Evolutionary conservation across 306 rosid species (phyloP).

Genomic region (Cicer yamashitae): DNA sequence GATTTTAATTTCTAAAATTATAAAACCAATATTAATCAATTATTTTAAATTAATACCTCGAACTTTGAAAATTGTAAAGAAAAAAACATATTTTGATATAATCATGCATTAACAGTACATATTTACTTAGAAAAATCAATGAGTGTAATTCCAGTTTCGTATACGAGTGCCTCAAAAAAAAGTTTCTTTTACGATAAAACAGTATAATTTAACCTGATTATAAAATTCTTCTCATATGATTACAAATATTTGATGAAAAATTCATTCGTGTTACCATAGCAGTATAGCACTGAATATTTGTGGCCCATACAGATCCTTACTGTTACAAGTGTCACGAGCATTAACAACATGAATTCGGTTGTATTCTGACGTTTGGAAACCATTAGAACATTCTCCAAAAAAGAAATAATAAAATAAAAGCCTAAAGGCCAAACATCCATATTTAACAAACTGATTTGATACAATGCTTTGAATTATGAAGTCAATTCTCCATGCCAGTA

Average conservation of each 20-base stretch:
- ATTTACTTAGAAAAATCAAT: too few species aligned
- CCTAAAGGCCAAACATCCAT: background rate
- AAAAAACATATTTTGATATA: too few species aligned
- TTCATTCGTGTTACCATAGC: background rate
- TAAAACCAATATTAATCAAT: too few species aligned
- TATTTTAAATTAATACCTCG: too few species aligned
- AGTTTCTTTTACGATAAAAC: too few species aligned
- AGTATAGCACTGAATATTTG: background rate
- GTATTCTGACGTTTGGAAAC: background rate
- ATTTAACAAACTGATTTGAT: background rate
- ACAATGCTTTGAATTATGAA: slow-evolving; percentile 4
- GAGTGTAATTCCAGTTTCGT: too few species aligned
- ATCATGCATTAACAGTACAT: too few species aligned
- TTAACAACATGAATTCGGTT: background rate
- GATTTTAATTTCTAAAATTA: too few species aligned
- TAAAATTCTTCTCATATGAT: too few species aligned
- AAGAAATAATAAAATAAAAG: background rate
- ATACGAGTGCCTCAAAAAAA: too few species aligned
- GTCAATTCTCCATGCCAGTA: background rate
- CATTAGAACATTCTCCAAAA: background rate
- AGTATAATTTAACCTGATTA: too few species aligned
- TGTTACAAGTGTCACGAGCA: background rate
- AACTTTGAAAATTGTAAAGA: too few species aligned
- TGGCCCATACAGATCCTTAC: background rate
- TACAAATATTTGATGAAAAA: background rate